These are phyloP conservation scores for Saccharum officinarum DNA, from an alignment of 176 grass and related monocot genomes.

Conservation along the genomic window DNA sequence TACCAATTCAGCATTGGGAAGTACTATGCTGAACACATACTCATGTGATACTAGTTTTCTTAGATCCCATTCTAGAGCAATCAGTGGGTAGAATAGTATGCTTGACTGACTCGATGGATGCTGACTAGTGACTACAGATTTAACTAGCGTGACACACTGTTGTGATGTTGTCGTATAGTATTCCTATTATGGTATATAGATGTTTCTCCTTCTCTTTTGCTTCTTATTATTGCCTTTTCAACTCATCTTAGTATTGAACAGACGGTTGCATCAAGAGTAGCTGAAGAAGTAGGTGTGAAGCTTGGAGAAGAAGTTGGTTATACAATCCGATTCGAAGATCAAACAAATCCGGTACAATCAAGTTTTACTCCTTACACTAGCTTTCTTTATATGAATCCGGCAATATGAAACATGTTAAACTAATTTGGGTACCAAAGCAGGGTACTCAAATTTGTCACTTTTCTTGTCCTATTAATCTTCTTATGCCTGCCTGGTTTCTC, in stretches of 20 bases:
- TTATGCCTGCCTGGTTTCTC: conserved; percentile 33
- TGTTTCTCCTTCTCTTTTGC: conserved; percentile 23
- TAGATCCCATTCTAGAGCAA: conserved; percentile 1
- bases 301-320: conserved; percentile 99
- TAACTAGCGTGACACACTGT: background rate
- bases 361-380: conserved; percentile 13
- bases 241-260: conserved; percentile 54
- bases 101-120: conserved; percentile 13
- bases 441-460: background rate
- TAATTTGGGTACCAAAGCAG: background rate
- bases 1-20: background rate
- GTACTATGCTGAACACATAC: conserved; percentile 5
- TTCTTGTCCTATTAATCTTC: conserved; percentile 4
- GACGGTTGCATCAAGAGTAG: conserved; percentile 87
- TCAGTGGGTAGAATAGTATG: conserved; percentile 3
- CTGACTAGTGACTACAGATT: background rate
- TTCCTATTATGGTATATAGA: conserved; percentile 11
- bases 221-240: conserved; percentile 20
- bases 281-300: conserved; percentile 86
- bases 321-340: conserved; percentile 95
- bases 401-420: background rate
- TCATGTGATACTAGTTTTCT: conserved; percentile 4
- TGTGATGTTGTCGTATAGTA: conserved; percentile 3
- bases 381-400: conserved; percentile 17
- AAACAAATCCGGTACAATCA: conserved; percentile 80